phyloP scores from a whole-genome alignment of 345 rosid species.

The Mangifera indica region DNA sequence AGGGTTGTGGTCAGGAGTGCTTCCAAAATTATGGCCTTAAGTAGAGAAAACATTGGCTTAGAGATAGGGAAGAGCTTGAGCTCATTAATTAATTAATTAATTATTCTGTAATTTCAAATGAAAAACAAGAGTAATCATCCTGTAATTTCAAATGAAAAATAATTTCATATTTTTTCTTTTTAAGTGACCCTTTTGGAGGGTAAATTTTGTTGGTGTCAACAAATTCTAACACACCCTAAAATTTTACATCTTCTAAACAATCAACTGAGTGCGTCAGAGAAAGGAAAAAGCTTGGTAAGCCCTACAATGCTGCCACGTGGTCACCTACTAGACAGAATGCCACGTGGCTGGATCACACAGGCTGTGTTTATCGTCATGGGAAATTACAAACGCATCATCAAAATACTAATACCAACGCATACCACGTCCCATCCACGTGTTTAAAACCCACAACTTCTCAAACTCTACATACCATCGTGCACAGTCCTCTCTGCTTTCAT shows the following conservation, averaged over 20 bases:
- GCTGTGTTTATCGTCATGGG: background rate
- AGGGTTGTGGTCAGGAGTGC: background rate
- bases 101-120: background rate
- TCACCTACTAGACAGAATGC: no score
- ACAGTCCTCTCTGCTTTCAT: no score
- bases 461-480: background rate
- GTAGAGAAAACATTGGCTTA: background rate
- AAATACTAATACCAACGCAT: background rate
- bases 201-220: no score
- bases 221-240: no score
- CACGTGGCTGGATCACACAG: no score
- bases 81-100: background rate
- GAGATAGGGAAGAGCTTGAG: constrained; percentile 1
- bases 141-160: no score
- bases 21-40: background rate
- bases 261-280: no score
- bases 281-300: background rate
- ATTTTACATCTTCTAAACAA: no score
- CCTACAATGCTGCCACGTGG: background rate
- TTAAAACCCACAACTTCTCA: background rate
- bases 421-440: constrained; percentile 36
- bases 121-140: no score
- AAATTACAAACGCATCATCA: background rate
- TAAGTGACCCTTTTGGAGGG: no score
- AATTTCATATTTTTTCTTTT: no score